Evolutionary conservation across 164 flowering plant species (phyloP), one percentile per base, ranked within the genome.

Genomic region (Vitis vinifera): DNA sequence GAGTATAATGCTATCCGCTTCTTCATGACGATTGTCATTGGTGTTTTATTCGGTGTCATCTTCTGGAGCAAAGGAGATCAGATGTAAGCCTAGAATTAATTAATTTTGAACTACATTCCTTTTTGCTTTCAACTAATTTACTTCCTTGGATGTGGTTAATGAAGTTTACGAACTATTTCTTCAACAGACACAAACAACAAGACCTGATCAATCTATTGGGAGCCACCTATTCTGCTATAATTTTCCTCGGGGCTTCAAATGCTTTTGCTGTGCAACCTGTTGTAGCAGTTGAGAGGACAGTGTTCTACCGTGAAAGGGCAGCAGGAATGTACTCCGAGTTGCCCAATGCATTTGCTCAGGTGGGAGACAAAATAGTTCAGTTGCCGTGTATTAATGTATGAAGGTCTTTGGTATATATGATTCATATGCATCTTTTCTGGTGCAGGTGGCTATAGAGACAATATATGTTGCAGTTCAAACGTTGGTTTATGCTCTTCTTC

Each of bases 121-220:
- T 57, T 37, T 55, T 51, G 3, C 30, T 29, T 61, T 31, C 6
- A 3, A 31, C 44, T 3, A 31, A 7, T 31, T 31, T 31, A 31
- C 6, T 31, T 31, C 44, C 44, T 31, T 31, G 4, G 44, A 31
- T 3, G 44, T 31, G 44, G 6, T 31, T 31, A 31, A 31, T 31
- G 44, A 31, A 31, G 44, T 31, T 31, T 31, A 31, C 44, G 44
- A 31, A 31, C 44, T 49, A 10, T 71, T 52, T 31, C 48, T 11
- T 55, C 48, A 53, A 76, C 88, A 83, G 90, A 23, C 1, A 19
- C 19, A 79, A 71, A 63, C 83, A 83, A 66, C 91, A 87, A 81
- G 89, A 88, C 58, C 66, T 88, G 30, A n/a, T 71, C 17, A 88
- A 84, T 77, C 75, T 88, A 2, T 65, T 88, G 19, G 91, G 89